phyloP scores from a whole-genome alignment of 129 eudicot species.

The Helianthus tuberosus region DNA sequence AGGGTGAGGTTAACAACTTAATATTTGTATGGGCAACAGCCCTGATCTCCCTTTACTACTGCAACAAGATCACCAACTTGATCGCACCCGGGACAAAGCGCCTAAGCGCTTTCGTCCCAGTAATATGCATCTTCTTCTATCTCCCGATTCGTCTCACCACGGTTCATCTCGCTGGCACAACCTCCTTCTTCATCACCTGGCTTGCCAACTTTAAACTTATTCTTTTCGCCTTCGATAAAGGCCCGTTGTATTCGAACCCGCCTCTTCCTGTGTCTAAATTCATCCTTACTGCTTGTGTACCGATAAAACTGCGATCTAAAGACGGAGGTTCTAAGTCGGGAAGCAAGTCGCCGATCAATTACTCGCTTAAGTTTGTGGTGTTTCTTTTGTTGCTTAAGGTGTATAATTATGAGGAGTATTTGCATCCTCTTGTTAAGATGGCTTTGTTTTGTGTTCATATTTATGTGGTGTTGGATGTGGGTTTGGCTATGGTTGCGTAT shows the following conservation, averaged over 20 bases:
- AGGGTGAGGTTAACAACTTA: constrained; percentile 18
- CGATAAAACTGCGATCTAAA: constrained; percentile 31
- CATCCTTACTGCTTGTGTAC: constrained; percentile 35
- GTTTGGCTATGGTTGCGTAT: constrained; percentile 22
- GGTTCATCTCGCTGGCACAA: constrained; percentile 40
- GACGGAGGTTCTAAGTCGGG: not conserved
- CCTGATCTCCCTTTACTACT: not conserved
- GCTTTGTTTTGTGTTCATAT: constrained; percentile 37
- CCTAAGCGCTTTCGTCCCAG: constrained; percentile 24
- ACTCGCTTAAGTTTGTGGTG: constrained; percentile 19
- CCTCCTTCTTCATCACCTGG: constrained; percentile 58
- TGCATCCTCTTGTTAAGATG: constrained; percentile 33
- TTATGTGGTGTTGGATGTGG: constrained; percentile 41
- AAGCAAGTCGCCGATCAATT: not conserved
- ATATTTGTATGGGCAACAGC: constrained; percentile 27
- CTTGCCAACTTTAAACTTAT: constrained; percentile 57
- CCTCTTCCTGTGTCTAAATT: constrained; percentile 30
- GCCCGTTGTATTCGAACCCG: constrained; percentile 47
- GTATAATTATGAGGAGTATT: constrained; percentile 27
- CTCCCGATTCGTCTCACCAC: constrained; percentile 32
- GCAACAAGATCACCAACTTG: constrained; percentile 21
- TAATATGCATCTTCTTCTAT: constrained; percentile 32
- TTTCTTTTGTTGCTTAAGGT: constrained; percentile 24
- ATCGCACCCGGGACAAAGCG: constrained; percentile 21
- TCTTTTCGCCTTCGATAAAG: constrained; percentile 42